Evolutionary conservation across 441 rosid genomes (phyloP).

Genomic region (Croton laevigatus): DNA sequence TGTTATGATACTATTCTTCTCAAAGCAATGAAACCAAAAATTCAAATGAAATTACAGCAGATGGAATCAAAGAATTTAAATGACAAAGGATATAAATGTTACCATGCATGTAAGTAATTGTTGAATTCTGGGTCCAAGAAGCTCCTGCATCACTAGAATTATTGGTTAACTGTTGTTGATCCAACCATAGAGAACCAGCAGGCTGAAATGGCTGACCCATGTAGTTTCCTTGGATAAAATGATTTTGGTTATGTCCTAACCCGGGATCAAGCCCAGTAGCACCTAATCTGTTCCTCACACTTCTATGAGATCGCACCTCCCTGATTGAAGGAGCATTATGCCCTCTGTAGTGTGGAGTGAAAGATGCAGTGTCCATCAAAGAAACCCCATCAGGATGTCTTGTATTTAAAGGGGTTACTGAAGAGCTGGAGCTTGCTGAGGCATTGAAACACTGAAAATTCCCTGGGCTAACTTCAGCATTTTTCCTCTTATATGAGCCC

Average conservation of each 20-base stretch:
- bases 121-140: slow-evolving; percentile 55
- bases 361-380: slow-evolving; percentile 39
- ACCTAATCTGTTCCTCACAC: slow-evolving; percentile 58
- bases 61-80: background rate
- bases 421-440: slow-evolving; percentile 47
- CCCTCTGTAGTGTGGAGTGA: slow-evolving; percentile 40
- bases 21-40: background rate
- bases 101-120: slow-evolving; percentile 61
- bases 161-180: slow-evolving; percentile 44
- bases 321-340: slow-evolving; percentile 37
- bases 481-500: slow-evolving; percentile 70
- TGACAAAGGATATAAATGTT: slow-evolving; percentile 20
- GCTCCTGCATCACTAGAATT: slow-evolving; percentile 45
- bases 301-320: slow-evolving; percentile 52
- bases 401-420: slow-evolving; percentile 35
- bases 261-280: slow-evolving; percentile 50
- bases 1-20: background rate
- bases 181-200: slow-evolving; percentile 44
- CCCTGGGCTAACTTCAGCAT: slow-evolving; percentile 48
- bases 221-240: slow-evolving; percentile 54
- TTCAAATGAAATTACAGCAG: background rate
- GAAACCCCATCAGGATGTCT: slow-evolving; percentile 51
- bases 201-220: slow-evolving; percentile 53
- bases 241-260: slow-evolving; percentile 45
- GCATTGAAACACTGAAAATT: slow-evolving; percentile 49